Evolutionary conservation across 2,329 filamentous ascomycete species (phyloP).

Genomic region (Colletotrichum endophyticum): DNA sequence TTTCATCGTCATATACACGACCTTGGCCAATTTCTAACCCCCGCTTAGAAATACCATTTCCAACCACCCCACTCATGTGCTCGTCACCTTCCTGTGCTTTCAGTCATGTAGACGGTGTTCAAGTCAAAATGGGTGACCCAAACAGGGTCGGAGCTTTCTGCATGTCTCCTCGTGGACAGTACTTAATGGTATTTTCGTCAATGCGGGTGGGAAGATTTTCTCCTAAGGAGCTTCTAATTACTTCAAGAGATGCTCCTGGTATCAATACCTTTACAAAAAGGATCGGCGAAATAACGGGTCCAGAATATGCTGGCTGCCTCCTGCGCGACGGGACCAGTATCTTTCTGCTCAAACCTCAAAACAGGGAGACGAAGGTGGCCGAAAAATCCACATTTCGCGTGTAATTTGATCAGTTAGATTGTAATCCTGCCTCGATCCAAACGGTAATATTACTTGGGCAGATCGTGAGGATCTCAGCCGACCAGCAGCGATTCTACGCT

Average conservation of each 20-base stretch:
- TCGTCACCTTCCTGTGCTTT: too few relatives aligned
- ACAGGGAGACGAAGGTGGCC: not conserved
- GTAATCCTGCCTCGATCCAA: not conserved
- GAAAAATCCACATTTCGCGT: not conserved
- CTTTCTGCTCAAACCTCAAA: not conserved
- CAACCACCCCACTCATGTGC: too few relatives aligned
- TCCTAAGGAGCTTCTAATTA: not conserved
- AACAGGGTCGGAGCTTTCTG: not conserved
- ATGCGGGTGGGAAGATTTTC: not conserved
- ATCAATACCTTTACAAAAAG: not conserved
- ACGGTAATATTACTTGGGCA: not conserved
- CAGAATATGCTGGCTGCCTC: not conserved
- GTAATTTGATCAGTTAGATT: not conserved
- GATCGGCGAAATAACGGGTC: not conserved
- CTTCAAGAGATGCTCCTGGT: not conserved
- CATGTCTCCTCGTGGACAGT: not conserved
- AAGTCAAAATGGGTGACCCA: too few relatives aligned
- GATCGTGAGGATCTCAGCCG: not conserved
- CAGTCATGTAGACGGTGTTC: too few relatives aligned
- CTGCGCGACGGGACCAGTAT: not conserved
- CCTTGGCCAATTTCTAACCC: too few relatives aligned
- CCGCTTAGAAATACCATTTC: too few relatives aligned
- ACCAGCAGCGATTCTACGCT: not conserved
- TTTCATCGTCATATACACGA: too few relatives aligned
- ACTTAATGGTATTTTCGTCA: not conserved